Percentiles rank a stretch among this genome's conserved stretches.
Conservation (phyloP, 192 early-diverging fungal genomes). For the Lobulomyces angularis region DNA sequence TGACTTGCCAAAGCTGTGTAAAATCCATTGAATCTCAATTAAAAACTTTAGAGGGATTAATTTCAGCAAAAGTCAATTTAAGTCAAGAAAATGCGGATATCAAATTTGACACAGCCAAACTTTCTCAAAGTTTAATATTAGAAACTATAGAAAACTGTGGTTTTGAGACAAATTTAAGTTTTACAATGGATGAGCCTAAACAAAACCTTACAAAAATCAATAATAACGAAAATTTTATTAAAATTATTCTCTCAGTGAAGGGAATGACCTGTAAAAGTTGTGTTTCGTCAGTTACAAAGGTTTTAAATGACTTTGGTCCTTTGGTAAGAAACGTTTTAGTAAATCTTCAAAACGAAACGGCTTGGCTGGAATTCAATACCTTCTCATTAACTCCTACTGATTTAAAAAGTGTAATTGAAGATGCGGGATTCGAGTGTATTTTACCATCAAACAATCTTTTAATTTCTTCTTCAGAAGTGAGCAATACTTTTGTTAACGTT, state of each 20-base stretch:
- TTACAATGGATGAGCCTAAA: no score
- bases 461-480: no score
- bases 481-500: no score
- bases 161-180: slow-evolving; percentile 35
- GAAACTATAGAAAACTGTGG: slow-evolving; percentile 52
- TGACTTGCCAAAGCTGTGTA: slow-evolving; percentile 27
- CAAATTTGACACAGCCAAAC: background rate
- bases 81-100: slow-evolving; percentile 2
- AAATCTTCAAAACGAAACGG: no score
- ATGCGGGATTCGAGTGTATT: slow-evolving; percentile 51
- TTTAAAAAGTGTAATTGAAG: slow-evolving; percentile 43
- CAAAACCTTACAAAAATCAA: no score
- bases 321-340: no score
- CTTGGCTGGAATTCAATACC: slow-evolving; percentile 3
- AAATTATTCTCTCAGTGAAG: no score
- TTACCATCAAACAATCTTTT: no score
- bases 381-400: slow-evolving; percentile 8
- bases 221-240: no score
- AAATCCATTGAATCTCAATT: slow-evolving; percentile 7
- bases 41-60: slow-evolving; percentile 2
- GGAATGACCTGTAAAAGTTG: slow-evolving; percentile 44
- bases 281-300: slow-evolving; percentile 20
- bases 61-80: slow-evolving; percentile 1
- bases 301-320: no score
- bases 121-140: slow-evolving; percentile 13